These are phyloP conservation scores for Diaporthe citri DNA, from an alignment of 2,329 filamentous ascomycete genomes.

Conservation along the genomic window DNA sequence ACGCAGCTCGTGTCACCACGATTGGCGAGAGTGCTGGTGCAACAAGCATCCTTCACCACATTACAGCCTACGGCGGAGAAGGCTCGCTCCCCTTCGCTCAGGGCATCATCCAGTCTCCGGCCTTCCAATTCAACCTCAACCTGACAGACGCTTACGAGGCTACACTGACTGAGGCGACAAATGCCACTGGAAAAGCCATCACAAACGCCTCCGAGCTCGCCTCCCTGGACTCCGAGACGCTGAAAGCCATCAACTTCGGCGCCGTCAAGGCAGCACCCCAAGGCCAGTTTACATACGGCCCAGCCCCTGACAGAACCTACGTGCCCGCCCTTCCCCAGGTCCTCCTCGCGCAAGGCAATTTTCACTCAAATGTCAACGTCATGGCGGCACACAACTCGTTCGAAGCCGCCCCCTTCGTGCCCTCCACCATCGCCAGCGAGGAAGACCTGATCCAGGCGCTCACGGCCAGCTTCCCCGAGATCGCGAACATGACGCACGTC, in stretches of 20 bases:
- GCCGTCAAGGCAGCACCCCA: slow-evolving; percentile 42
- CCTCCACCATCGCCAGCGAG: slow-evolving; percentile 56
- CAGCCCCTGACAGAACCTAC: slow-evolving; percentile 48
- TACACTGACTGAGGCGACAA: slow-evolving; percentile 35
- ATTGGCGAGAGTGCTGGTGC: slow-evolving; percentile 61
- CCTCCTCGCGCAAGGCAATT: slow-evolving; percentile 46
- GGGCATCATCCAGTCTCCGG: slow-evolving; percentile 52
- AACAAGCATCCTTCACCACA: slow-evolving; percentile 62
- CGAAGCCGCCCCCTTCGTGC: slow-evolving; percentile 59
- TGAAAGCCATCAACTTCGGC: slow-evolving; percentile 45
- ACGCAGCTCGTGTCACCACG: slow-evolving; percentile 55
- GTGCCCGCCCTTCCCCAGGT: slow-evolving; percentile 46
- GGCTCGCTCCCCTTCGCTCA: slow-evolving; percentile 57
- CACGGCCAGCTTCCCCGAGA: slow-evolving; percentile 40
- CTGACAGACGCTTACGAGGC: slow-evolving; percentile 47
- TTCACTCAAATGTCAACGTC: slow-evolving; percentile 61
- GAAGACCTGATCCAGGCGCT: slow-evolving; percentile 56
- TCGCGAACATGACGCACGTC: slow-evolving; percentile 52
- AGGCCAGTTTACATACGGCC: slow-evolving; percentile 49
- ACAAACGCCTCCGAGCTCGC: slow-evolving; percentile 48
- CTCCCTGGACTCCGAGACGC: slow-evolving; percentile 40
- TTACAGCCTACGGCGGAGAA: slow-evolving; percentile 58
- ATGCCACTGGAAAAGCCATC: slow-evolving; percentile 45
- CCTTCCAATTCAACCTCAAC: slow-evolving; percentile 53
- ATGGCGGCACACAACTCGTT: slow-evolving; percentile 57